These are phyloP conservation scores for Berkeleyomyces rouxiae DNA, from an alignment of 2,329 filamentous ascomycete species.

Conservation along the genomic window DNA sequence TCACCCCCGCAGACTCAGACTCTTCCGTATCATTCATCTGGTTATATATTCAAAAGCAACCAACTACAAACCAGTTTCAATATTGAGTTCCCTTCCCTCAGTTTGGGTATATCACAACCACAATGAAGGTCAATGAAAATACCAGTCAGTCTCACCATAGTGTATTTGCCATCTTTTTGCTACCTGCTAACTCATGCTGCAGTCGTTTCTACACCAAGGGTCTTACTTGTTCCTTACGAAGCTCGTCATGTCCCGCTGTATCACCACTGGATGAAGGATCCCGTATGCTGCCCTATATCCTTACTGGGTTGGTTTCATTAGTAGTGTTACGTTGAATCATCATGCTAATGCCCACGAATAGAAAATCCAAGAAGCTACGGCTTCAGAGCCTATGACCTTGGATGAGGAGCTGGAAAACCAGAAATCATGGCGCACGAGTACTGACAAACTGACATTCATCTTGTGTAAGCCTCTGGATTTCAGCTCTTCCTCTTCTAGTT, in stretches of 20 bases:
- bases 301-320: neutral
- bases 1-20: neutral
- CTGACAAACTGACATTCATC: constrained; percentile 88
- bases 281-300: constrained; percentile 28
- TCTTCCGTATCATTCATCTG: neutral
- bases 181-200: neutral
- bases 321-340: neutral
- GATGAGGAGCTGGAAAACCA: constrained; percentile 84
- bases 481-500: neutral
- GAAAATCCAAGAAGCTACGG: constrained; percentile 69
- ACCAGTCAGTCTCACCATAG: constrained; percentile 22
- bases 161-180: neutral
- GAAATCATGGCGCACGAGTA: constrained; percentile 61
- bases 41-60: neutral
- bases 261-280: constrained; percentile 83
- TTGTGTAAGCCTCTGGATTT: constrained; percentile 35
- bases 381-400: constrained; percentile 68
- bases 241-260: constrained; percentile 67
- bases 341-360: neutral
- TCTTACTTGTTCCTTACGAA: constrained; percentile 73
- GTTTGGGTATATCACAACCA: constrained; percentile 4
- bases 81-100: neutral
- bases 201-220: constrained; percentile 50
- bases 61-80: neutral
- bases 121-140: constrained; percentile 30